Evolutionary conservation across 139 green algal species (phyloP).

Genomic region (Volvox reticuliferus): DNA sequence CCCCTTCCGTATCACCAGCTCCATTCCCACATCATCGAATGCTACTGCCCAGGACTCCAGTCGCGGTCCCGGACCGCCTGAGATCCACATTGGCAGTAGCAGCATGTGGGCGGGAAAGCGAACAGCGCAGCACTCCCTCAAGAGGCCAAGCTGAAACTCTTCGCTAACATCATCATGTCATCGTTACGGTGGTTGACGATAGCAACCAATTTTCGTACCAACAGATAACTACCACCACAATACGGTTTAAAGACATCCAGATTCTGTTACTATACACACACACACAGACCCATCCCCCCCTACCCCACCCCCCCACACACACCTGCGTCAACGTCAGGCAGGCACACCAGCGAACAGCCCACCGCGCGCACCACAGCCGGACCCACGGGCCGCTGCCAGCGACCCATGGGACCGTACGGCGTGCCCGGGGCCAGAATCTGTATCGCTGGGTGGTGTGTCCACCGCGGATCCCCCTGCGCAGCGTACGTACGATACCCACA

Average conservation of each 20-base stretch:
- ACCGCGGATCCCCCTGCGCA: slow-evolving; percentile 22
- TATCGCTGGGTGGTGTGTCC: not conserved
- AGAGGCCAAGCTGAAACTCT: too few relatives aligned
- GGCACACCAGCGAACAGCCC: slow-evolving; percentile 78
- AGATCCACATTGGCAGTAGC: not conserved
- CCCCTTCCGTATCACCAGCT: slow-evolving; percentile 29
- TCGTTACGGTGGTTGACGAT: too few relatives aligned
- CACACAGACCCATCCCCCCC: not conserved
- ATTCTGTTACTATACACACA: not conserved
- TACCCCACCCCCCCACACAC: not conserved
- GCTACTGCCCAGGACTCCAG: slow-evolving; percentile 72
- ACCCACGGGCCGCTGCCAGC: not conserved
- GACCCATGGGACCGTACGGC: not conserved
- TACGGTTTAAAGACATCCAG: too few relatives aligned
- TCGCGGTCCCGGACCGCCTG: slow-evolving; percentile 63
- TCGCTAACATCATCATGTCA: too few relatives aligned
- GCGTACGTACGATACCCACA: too few relatives aligned
- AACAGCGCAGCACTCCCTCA: not conserved
- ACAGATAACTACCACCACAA: too few relatives aligned
- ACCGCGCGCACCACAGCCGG: slow-evolving; percentile 61
- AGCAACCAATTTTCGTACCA: too few relatives aligned
- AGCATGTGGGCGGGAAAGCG: not conserved
- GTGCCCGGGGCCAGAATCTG: not conserved
- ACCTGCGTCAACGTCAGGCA: slow-evolving; percentile 71
- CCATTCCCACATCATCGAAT: slow-evolving; percentile 54